Percentiles rank a stretch among this genome's conserved stretches.
Conservation (phyloP, 208 protist genomes). For the Crithidia thermophila region DNA sequence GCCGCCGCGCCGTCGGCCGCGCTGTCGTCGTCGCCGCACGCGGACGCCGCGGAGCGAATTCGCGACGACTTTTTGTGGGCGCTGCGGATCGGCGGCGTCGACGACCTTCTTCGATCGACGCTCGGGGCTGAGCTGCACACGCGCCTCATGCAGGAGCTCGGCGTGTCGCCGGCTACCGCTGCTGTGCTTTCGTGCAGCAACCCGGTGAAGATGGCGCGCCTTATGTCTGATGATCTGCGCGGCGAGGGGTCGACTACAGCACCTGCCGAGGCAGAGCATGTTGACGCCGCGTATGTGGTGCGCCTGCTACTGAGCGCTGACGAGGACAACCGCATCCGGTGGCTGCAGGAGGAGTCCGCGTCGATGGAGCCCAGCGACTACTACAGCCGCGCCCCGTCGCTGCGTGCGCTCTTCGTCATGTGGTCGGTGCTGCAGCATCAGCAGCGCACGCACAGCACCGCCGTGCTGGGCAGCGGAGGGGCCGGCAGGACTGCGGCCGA, state of each 20-base stretch:
- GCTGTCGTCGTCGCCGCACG: neutral
- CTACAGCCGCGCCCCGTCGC: conserved; percentile 69
- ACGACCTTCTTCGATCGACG: conserved; percentile 33
- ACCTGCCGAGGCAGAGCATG: neutral
- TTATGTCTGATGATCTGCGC: conserved; percentile 3
- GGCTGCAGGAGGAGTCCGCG: conserved; percentile 69
- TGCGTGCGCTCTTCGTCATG: conserved; percentile 75
- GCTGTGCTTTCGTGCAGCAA: conserved; percentile 29
- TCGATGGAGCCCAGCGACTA: conserved; percentile 33
- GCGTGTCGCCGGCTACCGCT: neutral
- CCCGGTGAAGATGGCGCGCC: conserved; percentile 2
- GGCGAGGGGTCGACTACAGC: neutral
- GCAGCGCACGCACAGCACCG: conserved; percentile 11
- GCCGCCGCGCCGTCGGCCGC: neutral
- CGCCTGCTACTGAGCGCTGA: conserved; percentile 65
- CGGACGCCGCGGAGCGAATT: conserved; percentile 32
- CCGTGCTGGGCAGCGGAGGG: conserved; percentile 2
- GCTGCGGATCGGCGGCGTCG: conserved; percentile 56
- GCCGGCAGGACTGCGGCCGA: too few relatives aligned
- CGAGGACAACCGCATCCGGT: conserved; percentile 76
- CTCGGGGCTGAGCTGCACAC: conserved; percentile 28
- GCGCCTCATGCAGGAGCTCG: conserved; percentile 31
- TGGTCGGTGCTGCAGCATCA: conserved; percentile 35
- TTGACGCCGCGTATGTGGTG: conserved; percentile 29
- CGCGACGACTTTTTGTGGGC: conserved; percentile 66